phyloP scores from a whole-genome alignment of 768 basidiomycete species.

The Boletellus emodensis region DNA sequence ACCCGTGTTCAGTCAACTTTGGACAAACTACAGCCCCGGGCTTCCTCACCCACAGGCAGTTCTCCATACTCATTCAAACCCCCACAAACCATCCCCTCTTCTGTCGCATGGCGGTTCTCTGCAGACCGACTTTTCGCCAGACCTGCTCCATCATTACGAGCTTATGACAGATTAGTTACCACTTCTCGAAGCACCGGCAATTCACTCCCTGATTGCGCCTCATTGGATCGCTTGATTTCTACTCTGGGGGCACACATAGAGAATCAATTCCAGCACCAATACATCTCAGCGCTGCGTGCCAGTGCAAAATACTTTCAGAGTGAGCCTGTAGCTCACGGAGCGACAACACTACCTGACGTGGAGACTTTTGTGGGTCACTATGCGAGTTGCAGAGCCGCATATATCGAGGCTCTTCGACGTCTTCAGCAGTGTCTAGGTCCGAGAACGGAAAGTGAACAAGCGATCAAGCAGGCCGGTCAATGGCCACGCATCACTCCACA shows the following conservation, averaged over 20 bases:
- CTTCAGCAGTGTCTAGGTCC: slow-evolving; percentile 10
- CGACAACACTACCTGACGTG: background rate
- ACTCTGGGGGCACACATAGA: background rate
- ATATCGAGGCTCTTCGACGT: background rate
- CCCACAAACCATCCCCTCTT: background rate
- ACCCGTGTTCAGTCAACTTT: background rate
- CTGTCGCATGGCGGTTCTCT: background rate
- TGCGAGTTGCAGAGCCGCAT: background rate
- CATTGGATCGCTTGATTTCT: background rate
- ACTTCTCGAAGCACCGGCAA: background rate
- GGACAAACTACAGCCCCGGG: background rate
- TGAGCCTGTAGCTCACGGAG: background rate
- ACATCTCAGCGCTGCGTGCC: background rate
- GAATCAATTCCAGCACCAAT: background rate
- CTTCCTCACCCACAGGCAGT: background rate
- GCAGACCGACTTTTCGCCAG: slow-evolving; percentile 2
- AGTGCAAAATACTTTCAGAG: background rate
- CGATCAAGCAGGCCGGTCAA: slow-evolving; percentile 15
- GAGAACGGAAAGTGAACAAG: slow-evolving; percentile 7
- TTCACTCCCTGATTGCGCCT: background rate
- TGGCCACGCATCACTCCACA: slow-evolving; percentile 35
- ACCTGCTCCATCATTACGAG: background rate
- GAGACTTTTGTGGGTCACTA: slow-evolving; percentile 2
- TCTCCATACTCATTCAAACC: background rate
- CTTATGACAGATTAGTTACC: background rate